Percentiles rank a stretch among this genome's conserved stretches.
phyloP scores from a whole-genome alignment of 202 grass and related monocot genomes.

The Thinopyrum obtusiflorum region DNA sequence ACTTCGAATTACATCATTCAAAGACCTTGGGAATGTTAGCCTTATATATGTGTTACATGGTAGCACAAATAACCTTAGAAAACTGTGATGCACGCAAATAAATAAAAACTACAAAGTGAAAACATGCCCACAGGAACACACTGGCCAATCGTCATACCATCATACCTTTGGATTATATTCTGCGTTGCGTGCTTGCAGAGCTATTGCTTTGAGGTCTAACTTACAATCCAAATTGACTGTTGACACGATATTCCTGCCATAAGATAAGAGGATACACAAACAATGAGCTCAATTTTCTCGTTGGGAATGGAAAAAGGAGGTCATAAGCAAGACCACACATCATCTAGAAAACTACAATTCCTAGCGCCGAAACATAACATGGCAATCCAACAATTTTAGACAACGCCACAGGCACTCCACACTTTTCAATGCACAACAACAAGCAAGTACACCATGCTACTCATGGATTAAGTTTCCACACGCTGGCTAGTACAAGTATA shows the following conservation, averaged over 20 bases:
- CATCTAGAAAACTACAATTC: background rate
- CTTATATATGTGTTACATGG: background rate
- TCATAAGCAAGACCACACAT: background rate
- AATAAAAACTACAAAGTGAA: background rate
- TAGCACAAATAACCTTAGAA: background rate
- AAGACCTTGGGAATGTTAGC: background rate
- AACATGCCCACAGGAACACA: background rate
- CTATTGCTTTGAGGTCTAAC: constrained; percentile 85
- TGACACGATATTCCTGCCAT: constrained; percentile 81
- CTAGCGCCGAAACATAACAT: background rate
- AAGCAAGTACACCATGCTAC: background rate
- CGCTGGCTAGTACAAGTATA: background rate
- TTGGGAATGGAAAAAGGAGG: background rate
- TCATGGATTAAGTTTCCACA: background rate
- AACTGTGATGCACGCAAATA: background rate
- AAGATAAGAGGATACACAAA: background rate
- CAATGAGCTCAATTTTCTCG: background rate
- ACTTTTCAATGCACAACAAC: background rate
- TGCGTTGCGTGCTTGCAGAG: constrained; percentile 89
- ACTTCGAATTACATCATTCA: background rate
- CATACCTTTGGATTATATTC: constrained; percentile 96
- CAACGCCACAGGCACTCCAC: background rate
- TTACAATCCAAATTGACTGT: constrained; percentile 95
- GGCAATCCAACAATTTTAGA: background rate
- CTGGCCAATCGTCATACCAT: constrained; percentile 30